Percentiles rank a stretch among this genome's conserved stretches.
Conservation (phyloP, 2,329 filamentous ascomycete genomes). For the Orbilia ellipsospora region DNA sequence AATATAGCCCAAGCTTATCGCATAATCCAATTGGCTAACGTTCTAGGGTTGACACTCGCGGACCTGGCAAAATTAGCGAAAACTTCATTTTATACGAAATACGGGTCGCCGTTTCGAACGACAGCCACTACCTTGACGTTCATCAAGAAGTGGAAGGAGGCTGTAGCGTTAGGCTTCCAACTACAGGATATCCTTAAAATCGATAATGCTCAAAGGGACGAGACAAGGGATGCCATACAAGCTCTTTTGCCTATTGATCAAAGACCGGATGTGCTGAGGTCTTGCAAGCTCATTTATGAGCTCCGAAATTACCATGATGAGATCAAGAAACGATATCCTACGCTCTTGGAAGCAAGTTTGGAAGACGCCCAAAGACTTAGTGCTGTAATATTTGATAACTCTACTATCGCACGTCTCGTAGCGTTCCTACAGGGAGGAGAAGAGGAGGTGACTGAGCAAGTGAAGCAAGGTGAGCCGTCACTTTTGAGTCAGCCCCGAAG, state of each 20-base stretch:
- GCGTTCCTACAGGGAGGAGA: not conserved
- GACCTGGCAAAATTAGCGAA: not conserved
- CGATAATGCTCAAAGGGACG: not conserved
- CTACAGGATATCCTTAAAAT: conserved; percentile 1
- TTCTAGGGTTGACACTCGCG: not conserved
- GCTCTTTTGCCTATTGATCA: not conserved
- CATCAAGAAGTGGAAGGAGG: conserved; percentile 9
- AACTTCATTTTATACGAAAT: conserved; percentile 5
- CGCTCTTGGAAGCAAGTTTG: not conserved
- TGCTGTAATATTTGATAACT: not conserved
- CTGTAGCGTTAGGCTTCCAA: not conserved
- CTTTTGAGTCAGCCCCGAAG: not conserved
- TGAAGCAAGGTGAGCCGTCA: not conserved
- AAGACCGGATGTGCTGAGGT: not conserved
- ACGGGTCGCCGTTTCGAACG: not conserved
- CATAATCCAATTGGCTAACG: not conserved
- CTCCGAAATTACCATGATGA: not conserved
- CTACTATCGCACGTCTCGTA: not conserved
- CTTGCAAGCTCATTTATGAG: conserved; percentile 2
- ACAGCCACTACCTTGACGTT: not conserved
- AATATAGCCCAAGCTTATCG: conserved; percentile 1
- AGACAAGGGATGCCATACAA: not conserved
- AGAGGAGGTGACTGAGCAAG: not conserved
- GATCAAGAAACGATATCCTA: not conserved
- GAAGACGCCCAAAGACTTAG: conserved; percentile 8